phyloP scores from a whole-genome alignment of 805 yeast species.

The Lipomyces spencermartinsiae region DNA sequence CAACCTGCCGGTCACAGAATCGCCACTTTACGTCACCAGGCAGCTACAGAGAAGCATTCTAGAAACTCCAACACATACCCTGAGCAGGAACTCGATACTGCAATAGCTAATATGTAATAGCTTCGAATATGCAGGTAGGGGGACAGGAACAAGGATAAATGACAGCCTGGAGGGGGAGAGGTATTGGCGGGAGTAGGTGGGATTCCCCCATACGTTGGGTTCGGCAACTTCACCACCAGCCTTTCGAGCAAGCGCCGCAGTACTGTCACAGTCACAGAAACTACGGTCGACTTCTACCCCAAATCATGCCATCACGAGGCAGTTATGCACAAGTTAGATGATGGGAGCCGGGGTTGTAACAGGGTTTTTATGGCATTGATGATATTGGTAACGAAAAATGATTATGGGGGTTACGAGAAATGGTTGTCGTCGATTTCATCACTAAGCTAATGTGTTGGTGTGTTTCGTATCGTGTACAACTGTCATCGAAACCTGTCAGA shows the following conservation, averaged over 20 bases:
- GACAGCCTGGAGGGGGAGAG: not conserved
- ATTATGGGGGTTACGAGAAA: no score
- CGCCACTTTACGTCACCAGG: slow-evolving; percentile 1
- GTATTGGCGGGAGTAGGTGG: not conserved
- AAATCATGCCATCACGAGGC: not conserved
- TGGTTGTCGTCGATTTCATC: no score
- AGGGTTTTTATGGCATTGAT: no score
- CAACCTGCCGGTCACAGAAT: not conserved
- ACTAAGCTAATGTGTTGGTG: not conserved
- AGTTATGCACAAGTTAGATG: not conserved
- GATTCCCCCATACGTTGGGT: not conserved
- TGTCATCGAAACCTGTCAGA: not conserved
- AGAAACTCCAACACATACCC: not conserved
- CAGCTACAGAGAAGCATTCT: not conserved
- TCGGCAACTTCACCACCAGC: not conserved
- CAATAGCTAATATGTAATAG: not conserved
- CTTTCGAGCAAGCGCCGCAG: not conserved
- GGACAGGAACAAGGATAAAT: not conserved
- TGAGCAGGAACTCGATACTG: not conserved
- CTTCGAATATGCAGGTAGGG: not conserved
- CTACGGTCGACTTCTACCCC: not conserved
- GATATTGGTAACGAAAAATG: no score
- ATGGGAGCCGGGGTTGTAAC: no score
- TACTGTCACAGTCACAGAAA: not conserved
- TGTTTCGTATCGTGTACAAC: not conserved